phyloP scores from a whole-genome alignment of 768 basidiomycete species.

The Omphalotus guepiniiformis region DNA sequence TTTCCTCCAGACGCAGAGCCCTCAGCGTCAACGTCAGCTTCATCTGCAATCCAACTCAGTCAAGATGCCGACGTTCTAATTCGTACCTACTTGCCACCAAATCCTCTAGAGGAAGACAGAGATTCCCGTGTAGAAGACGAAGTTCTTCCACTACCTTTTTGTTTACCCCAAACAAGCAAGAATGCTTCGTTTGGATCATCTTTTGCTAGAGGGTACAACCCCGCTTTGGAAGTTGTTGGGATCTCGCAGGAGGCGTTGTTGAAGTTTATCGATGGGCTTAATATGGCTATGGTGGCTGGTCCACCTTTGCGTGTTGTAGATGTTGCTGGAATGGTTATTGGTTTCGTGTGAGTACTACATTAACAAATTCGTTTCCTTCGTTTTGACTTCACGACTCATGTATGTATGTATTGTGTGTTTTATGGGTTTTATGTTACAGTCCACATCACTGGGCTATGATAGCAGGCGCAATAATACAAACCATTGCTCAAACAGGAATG shows the following conservation, averaged over 20 bases:
- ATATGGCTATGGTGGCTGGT: conserved; percentile 22
- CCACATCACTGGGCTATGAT: conserved; percentile 23
- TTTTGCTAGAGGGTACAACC: conserved; percentile 19
- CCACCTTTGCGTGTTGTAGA: conserved; percentile 21
- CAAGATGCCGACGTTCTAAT: conserved; percentile 9
- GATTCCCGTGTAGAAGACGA: conserved; percentile 1
- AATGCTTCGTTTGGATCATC: conserved; percentile 16
- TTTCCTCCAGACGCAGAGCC: neutral
- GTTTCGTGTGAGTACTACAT: conserved; percentile 17
- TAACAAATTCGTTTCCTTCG: neutral
- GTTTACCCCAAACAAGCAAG: conserved; percentile 19
- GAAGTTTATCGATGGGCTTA: conserved; percentile 20
- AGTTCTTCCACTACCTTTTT: conserved; percentile 15
- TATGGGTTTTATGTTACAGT: conserved; percentile 2
- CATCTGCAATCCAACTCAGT: conserved; percentile 4
- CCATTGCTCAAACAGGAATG: conserved; percentile 15
- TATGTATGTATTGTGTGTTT: neutral
- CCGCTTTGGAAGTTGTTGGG: conserved; percentile 12
- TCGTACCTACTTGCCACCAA: conserved; percentile 7
- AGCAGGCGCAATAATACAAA: conserved; percentile 15
- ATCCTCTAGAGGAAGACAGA: neutral
- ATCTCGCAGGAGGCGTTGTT: conserved; percentile 18
- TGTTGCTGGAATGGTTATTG: conserved; percentile 16
- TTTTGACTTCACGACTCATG: neutral
- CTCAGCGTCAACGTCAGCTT: neutral